Conservation (phyloP, 352 stramenopile genomes). For the Pythium brassicae region DNA sequence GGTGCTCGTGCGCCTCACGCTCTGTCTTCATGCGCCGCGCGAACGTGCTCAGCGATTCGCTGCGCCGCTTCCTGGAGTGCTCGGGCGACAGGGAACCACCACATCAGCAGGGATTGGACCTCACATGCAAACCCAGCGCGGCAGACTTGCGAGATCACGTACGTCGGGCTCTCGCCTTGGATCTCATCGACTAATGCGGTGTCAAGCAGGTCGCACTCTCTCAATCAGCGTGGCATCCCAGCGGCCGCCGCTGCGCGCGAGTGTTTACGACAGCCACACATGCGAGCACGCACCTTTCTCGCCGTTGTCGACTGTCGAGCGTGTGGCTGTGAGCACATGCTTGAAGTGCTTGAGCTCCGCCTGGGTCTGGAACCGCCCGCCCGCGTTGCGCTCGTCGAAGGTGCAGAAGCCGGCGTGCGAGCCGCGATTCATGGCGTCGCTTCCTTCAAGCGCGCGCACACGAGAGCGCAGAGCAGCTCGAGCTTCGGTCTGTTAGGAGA, state of each 20-base stretch:
- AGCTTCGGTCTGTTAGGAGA: background rate
- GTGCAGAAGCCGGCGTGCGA: slow-evolving; percentile 64
- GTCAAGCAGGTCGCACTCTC: background rate
- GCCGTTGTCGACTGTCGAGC: slow-evolving; percentile 41
- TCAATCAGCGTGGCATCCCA: background rate
- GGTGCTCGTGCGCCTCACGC: slow-evolving; percentile 46
- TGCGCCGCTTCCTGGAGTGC: slow-evolving; percentile 30
- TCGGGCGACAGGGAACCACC: background rate
- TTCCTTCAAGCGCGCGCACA: background rate
- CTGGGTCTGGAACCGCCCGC: slow-evolving; percentile 67
- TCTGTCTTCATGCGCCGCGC: slow-evolving; percentile 53
- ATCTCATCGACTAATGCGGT: slow-evolving; percentile 29
- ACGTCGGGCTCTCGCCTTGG: slow-evolving; percentile 42
- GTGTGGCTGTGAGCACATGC: slow-evolving; percentile 52
- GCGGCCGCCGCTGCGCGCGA: background rate
- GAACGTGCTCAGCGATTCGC: slow-evolving; percentile 52
- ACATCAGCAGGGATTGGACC: background rate
- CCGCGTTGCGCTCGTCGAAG: slow-evolving; percentile 77
- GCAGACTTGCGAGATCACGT: slow-evolving; percentile 2
- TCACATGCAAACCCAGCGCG: background rate
- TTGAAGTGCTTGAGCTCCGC: slow-evolving; percentile 77
- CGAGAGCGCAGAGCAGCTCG: too few relatives aligned
- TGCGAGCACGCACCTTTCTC: slow-evolving; percentile 36
- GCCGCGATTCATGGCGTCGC: slow-evolving; percentile 40
- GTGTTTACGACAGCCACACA: too few relatives aligned